Percentiles rank a stretch among this genome's conserved stretches.
Conservation (phyloP, 208 protist species). For the Leishmania arabica region DNA sequence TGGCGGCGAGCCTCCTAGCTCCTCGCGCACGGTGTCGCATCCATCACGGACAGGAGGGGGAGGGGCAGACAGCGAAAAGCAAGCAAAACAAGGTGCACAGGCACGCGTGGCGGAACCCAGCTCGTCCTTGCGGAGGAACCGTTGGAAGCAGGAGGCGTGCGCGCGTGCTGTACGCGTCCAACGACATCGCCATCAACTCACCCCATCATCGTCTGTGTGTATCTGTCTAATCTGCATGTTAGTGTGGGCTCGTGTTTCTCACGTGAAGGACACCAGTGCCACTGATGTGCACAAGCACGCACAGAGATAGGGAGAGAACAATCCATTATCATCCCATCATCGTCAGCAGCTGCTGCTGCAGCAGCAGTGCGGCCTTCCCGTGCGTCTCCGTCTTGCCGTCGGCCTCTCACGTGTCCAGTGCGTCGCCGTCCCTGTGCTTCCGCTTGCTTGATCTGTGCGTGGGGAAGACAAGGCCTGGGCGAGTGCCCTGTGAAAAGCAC, state of each 20-base stretch:
- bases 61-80: not conserved
- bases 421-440: not conserved
- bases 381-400: not conserved
- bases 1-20: not conserved
- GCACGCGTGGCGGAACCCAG: not conserved
- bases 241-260: not conserved
- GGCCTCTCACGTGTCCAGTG: too few species aligned
- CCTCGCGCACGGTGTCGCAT: not conserved
- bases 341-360: too few species aligned
- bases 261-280: not conserved
- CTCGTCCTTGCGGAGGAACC: not conserved
- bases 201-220: not conserved
- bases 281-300: too few species aligned
- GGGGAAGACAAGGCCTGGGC: not conserved
- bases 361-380: too few species aligned
- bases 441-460: not conserved
- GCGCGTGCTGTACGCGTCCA: not conserved
- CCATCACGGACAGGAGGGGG: not conserved
- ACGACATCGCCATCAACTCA: not conserved
- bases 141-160: too few species aligned
- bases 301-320: too few species aligned
- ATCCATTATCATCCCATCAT: too few species aligned
- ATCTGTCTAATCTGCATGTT: not conserved
- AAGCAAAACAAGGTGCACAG: not conserved
- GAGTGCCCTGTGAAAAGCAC: too few species aligned